Evolutionary conservation across 2,329 filamentous ascomycete genomes (phyloP).

Genomic region (Scytalidium sp.): DNA sequence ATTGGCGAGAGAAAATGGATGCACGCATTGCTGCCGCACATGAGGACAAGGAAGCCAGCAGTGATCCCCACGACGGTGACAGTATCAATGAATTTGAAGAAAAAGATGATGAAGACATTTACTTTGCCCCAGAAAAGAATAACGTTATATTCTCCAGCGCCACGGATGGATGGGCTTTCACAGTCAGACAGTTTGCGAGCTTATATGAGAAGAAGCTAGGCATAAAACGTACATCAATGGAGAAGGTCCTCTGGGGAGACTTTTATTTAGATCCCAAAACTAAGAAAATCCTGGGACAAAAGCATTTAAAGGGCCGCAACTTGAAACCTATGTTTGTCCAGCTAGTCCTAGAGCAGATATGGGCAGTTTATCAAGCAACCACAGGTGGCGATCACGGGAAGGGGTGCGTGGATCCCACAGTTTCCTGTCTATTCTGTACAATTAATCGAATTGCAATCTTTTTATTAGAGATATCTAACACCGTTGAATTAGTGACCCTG

Average conservation of each 20-base stretch:
- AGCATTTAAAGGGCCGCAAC: conserved; percentile 87
- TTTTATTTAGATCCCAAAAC: conserved; percentile 97
- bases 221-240: conserved; percentile 81
- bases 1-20: conserved; percentile 93
- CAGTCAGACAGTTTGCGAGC: conserved; percentile 86
- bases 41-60: conserved; percentile 26
- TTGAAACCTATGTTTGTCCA: conserved; percentile 98
- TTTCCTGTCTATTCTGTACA: conserved; percentile 27
- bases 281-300: conserved; percentile 84
- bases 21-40: conserved; percentile 70
- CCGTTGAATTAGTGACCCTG: conserved; percentile 58
- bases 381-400: conserved; percentile 78
- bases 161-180: conserved; percentile 99
- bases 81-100: conserved; percentile 77
- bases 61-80: conserved; percentile 34
- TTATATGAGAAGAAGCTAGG: conserved; percentile 97
- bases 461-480: conserved; percentile 21
- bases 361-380: conserved; percentile 92
- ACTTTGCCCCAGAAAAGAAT: conserved; percentile 97
- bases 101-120: conserved; percentile 92
- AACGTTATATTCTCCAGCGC: conserved; percentile 99
- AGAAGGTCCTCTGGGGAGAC: conserved; percentile 95
- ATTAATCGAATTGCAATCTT: conserved; percentile 12
- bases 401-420: conserved; percentile 56
- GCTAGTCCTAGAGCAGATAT: conserved; percentile 90